Evolutionary conservation across 148 eudicot genomes (phyloP), one percentile per base, ranked within the genome.

Genomic region (Heliosperma pusillum): DNA sequence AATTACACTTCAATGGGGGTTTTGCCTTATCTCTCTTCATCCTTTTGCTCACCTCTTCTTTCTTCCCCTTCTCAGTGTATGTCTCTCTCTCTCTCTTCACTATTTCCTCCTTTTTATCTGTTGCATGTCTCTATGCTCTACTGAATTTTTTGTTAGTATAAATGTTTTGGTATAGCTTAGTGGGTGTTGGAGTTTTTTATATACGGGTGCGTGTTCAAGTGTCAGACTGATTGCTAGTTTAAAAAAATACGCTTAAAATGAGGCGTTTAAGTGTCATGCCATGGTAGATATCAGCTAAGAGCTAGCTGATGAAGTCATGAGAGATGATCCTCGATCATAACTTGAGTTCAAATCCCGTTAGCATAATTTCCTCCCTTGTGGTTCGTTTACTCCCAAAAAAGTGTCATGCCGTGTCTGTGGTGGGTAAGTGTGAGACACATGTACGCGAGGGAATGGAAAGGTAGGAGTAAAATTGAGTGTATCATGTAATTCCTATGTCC

Each of bases 11-110:
- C 55, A 50, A 78, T 72, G 76, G 79, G 65, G 70, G 78, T 75
- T 79, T 81, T 84, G 30, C 73, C 76, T 75, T 70, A 65, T 70
- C 78, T 79, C 71, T 85, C 82, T 74, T 24, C 69, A 17, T 29
- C 67, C 71, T 66, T 80, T 78, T 59, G 72, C 88, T 66, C 55
- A 67, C 70, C 73, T 19, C 26, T 20, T 33, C 30, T 16, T 65
- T 71, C 75, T 27, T 44, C 71, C 13, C 53, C 24, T 17, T 47
- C 70, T 61, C 36, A 40, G 36, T 61, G 81, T 79, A 73, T 66
- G 69, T 66, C 10, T 78, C 36, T 21, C 33, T 74, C 71, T 52
- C 73, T 58, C 24, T 70, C 63, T 74, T 61, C 42, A 36, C 42
- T 36, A 6, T 30, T 61, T 50, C 72, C 70, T 74, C 17, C 44